Evolutionary conservation across 2,329 filamentous ascomycete species (phyloP), one percentile per base, ranked within the genome.

Genomic region (Mycogone perniciosa): DNA sequence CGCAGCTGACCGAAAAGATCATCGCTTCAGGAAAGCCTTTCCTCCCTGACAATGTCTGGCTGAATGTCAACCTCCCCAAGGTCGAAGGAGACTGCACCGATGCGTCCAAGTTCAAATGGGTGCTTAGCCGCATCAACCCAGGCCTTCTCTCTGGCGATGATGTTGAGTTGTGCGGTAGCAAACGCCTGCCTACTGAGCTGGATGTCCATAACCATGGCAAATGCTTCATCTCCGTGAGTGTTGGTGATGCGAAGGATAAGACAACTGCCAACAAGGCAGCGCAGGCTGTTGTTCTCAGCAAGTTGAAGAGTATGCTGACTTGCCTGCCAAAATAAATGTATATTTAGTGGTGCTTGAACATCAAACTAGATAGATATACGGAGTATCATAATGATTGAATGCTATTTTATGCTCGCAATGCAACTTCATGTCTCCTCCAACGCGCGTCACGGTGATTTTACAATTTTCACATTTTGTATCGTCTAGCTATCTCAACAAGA

Each of bases 51-150:
- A 73, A 76, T 42, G 73, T 79, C 34, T 86, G 76, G 63, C 73
- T 88, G 31, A 88, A 88, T 57, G 82, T 88, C 58, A 88, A 88
- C 67, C 86, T 85, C 59, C 80, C 81, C 5, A 65, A 72, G 51
- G 76, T 80, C 2, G 65, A 68, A 5, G 71, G 63, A 0, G 63
- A 65, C 46, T 88, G 85, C 67, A 72, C 68, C 9, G 67, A 70
- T 26, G 64, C 75, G 0, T 67, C 68, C 31, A 68, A 82, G 48
- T 85, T 86, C 72, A 74, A 76, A 58, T 89, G 80, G 64, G 77
- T 88, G 4, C 67, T 88, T 31, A 82, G 73, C 43, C 74, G 84
- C 13, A 80, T 88, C 60, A 77, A 82, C 62, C 66, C 71, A 33
- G 71, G 81, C 2, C 64, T 81, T 48, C 67, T 82, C 51, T 74